Evolutionary conservation across 2,329 filamentous ascomycete species (phyloP).

Genomic region (Fusarium sp.): DNA sequence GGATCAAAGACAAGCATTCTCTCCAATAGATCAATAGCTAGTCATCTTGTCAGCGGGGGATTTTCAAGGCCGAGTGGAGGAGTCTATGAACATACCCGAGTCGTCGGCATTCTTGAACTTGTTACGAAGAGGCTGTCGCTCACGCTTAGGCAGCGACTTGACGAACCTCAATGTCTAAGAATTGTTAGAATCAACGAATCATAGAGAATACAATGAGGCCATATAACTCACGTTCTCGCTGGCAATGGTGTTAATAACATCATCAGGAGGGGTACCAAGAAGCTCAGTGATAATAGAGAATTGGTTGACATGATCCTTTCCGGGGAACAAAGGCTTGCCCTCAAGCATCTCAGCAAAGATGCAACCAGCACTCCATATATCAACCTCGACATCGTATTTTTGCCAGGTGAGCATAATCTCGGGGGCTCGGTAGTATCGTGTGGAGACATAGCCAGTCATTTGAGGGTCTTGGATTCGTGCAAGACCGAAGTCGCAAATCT

Average conservation of each 20-base stretch:
- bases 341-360: conserved; percentile 99
- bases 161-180: conserved; percentile 91
- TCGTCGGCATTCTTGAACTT: conserved; percentile 98
- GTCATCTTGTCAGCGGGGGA: conserved; percentile 5
- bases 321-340: conserved; percentile 97
- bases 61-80: neutral
- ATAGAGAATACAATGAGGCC: neutral
- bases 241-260: conserved; percentile 98
- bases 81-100: conserved; percentile 69
- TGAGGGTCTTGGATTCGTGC: conserved; percentile 98
- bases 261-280: conserved; percentile 93
- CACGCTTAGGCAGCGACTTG: conserved; percentile 94
- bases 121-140: conserved; percentile 84
- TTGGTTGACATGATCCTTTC: conserved; percentile 99
- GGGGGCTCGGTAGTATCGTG: conserved; percentile 96
- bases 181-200: conserved; percentile 32
- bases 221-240: conserved; percentile 88
- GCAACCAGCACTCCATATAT: conserved; percentile 99
- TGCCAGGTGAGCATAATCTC: conserved; percentile 99
- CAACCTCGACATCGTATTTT: conserved; percentile 99
- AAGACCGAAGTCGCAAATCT: conserved; percentile 98
- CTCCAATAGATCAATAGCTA: conserved; percentile 93
- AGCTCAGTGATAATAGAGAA: conserved; percentile 99
- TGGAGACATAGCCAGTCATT: conserved; percentile 99
- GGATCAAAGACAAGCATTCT: conserved; percentile 98